A percentile compares a stretch with the other conserved stretches of the same genome.
Conservation (phyloP, 495 filamentous ascomycete species). For the Peziza echinospora region DNA sequence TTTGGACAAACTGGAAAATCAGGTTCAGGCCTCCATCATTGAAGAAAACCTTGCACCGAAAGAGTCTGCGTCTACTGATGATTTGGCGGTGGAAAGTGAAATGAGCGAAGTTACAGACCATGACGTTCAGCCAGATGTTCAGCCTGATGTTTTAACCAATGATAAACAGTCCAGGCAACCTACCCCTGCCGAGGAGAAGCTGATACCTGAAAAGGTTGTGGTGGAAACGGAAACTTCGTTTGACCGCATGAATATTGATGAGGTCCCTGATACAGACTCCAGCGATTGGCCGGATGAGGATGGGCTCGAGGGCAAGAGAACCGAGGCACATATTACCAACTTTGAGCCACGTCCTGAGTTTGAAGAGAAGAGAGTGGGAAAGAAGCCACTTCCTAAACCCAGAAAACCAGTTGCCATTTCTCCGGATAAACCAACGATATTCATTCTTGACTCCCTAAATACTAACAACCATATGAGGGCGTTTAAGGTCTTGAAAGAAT, state of each 20-base stretch:
- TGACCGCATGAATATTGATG: background rate
- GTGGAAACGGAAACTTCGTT: background rate
- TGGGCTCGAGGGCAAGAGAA: background rate
- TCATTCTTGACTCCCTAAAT: conserved; percentile 75
- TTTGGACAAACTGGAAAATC: conserved; percentile 32
- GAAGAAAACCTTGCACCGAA: background rate
- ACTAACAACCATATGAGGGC: conserved; percentile 32
- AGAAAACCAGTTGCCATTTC: conserved; percentile 4
- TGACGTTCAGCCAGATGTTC: background rate
- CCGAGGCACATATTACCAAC: background rate
- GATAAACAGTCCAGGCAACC: too few relatives aligned
- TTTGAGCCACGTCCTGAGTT: background rate
- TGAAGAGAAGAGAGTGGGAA: background rate
- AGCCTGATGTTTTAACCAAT: too few relatives aligned
- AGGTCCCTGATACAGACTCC: conserved; percentile 1
- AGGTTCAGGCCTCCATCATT: conserved; percentile 12
- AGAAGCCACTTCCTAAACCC: conserved; percentile 16
- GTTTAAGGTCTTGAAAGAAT: conserved; percentile 46
- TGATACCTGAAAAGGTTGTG: background rate
- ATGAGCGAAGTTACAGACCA: background rate
- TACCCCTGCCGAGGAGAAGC: conserved; percentile 1
- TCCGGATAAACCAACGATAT: conserved; percentile 44
- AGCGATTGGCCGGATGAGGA: conserved; percentile 5
- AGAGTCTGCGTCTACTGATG: background rate
- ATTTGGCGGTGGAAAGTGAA: conserved; percentile 5